A percentile compares a stretch with the other conserved stretches of the same genome.
Evolutionary conservation across 1,284 basidiomycete genomes (phyloP).

Genomic region (Marasmius fiardii): DNA sequence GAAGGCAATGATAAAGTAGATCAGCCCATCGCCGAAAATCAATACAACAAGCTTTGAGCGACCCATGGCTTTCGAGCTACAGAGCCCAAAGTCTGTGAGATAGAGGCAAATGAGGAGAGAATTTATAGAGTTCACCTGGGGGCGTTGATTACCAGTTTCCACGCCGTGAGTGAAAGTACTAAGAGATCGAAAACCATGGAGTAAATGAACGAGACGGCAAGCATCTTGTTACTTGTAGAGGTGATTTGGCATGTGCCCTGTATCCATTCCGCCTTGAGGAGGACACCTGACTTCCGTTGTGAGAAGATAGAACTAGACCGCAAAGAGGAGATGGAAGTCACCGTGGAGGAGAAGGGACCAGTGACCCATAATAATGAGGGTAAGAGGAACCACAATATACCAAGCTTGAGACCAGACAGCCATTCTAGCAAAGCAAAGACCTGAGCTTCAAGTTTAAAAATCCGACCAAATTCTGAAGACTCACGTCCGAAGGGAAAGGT

Average conservation of each 20-base stretch:
- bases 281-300: slow-evolving; percentile 40
- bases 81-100: slow-evolving; percentile 12
- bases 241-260: slow-evolving; percentile 50
- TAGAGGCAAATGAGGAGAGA: background rate
- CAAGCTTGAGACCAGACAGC: slow-evolving; percentile 66
- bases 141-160: slow-evolving; percentile 45
- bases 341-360: slow-evolving; percentile 79
- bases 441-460: background rate
- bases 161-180: slow-evolving; percentile 57
- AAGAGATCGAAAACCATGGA: slow-evolving; percentile 70
- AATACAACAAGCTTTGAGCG: slow-evolving; percentile 58
- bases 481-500: slow-evolving; percentile 74
- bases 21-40: slow-evolving; percentile 68
- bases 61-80: slow-evolving; percentile 20
- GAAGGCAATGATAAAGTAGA: slow-evolving; percentile 73
- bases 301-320: background rate
- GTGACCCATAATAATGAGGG: slow-evolving; percentile 65
- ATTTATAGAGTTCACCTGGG: slow-evolving; percentile 9
- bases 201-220: slow-evolving; percentile 68
- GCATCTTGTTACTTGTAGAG: slow-evolving; percentile 49
- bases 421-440: slow-evolving; percentile 39
- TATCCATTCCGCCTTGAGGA: slow-evolving; percentile 57
- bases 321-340: slow-evolving; percentile 20
- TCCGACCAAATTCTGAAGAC: slow-evolving; percentile 22
- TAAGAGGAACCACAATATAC: slow-evolving; percentile 53